Evolutionary conservation across 169 alveolate genomes (phyloP), one percentile per base, ranked within the genome.

Genomic region (Plasmodium blacklocki): DNA sequence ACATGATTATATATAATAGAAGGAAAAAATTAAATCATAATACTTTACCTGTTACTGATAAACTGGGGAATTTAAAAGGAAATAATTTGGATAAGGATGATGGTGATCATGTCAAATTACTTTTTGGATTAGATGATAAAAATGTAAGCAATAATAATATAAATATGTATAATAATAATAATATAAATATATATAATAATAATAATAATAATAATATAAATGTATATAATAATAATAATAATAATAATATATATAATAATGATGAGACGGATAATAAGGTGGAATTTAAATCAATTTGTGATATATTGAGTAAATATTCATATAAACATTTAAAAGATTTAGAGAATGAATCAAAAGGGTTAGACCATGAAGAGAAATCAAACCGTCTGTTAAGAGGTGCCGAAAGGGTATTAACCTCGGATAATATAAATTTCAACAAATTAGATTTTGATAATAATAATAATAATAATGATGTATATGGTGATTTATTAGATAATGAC

Each of bases 1-100:
- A 11, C 6, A 56, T 56, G 23, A 2, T 64, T 11, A 64, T 64
- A 64, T 64, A 64, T 64, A 18, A 64, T 64, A 64, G 39, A 29
- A 5, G 2, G 4, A 64, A 21, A 23, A 15, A 64, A 56, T 9
- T 15, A 18, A 1, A 56, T 14, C 11, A 21, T 64, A 29, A 64
- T 64, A 39, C 9, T 9, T 5, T 39, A 39, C 47, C 8, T 5
- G 9, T 5, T 5, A 39, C 5, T 39, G 5, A 39, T 39, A 39
- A 39, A 39, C 0, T 5, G 9, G 1, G 47, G 1, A 39, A 39
- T 39, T 39, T 6, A 39, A 39, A 39, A 39, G 47, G 47, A 39
- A 39, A 39, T 0, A 0, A 39, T 39, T 0, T 39, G 11, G 2
- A 39, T 5, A 9, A 39, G 0, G 52, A 64, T 15, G 21, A 64